Conservation (phyloP, 306 rosid species). For the Corylus heterophylla region DNA sequence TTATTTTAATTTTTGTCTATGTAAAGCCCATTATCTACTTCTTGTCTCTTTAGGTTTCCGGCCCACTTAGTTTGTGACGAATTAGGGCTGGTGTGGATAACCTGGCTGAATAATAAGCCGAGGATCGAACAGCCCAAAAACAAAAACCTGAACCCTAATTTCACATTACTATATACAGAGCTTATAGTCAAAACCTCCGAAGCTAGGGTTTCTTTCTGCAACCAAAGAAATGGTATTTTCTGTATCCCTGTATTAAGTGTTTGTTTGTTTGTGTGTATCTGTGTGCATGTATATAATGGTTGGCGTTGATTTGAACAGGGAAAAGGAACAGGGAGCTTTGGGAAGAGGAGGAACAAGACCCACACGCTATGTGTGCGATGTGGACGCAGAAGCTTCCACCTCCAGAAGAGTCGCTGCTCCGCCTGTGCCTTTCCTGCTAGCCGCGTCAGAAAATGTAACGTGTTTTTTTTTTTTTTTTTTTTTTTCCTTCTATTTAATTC, state of each 20-base stretch:
- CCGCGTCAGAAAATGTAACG: conserved; percentile 51
- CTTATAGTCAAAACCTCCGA: conserved; percentile 1
- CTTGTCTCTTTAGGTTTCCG: no score
- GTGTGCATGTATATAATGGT: background rate
- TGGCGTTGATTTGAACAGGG: conserved; percentile 29
- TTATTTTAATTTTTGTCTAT: no score
- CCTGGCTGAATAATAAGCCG: no score
- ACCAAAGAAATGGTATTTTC: conserved; percentile 24
- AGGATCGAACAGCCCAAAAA: no score
- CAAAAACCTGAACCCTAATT: conserved; percentile 25
- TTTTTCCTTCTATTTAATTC: background rate
- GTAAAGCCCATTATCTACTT: no score
- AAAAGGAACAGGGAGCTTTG: conserved; percentile 66
- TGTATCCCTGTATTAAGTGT: background rate
- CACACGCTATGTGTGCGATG: conserved; percentile 64
- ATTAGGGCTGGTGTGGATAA: no score
- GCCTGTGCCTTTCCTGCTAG: conserved; percentile 67
- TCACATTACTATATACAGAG: background rate
- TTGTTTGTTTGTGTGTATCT: background rate
- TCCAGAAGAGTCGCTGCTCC: conserved; percentile 65
- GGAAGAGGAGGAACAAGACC: conserved; percentile 76
- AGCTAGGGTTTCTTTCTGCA: conserved; percentile 28
- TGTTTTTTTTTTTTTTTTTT: background rate
- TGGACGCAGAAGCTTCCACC: conserved; percentile 68
- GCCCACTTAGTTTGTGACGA: no score